Evolutionary conservation across 148 eudicot genomes (phyloP).

Genomic region (Amaranthus hypochondriacus): DNA sequence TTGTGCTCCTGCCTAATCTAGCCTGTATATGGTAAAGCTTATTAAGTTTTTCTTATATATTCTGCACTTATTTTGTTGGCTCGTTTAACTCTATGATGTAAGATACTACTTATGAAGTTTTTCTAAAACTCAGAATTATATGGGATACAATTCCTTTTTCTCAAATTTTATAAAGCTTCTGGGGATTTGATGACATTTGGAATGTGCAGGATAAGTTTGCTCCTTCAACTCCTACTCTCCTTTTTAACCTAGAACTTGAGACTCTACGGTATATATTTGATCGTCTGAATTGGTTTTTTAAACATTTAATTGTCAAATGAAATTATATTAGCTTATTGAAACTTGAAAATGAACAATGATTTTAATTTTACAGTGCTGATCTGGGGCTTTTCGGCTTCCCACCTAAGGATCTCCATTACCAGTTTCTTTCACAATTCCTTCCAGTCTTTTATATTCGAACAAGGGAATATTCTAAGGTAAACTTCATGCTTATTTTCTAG

Average conservation of each 20-base stretch:
- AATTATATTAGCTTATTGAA: constrained; percentile 7
- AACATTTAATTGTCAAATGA: constrained; percentile 8
- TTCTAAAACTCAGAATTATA: too few species aligned
- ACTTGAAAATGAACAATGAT: background rate
- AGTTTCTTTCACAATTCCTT: constrained; percentile 86
- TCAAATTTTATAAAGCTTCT: background rate
- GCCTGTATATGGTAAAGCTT: too few species aligned
- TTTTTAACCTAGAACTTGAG: constrained; percentile 94
- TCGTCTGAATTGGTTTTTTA: constrained; percentile 2
- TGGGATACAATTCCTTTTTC: too few species aligned
- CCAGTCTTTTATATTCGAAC: constrained; percentile 90
- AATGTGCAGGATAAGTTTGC: constrained; percentile 81
- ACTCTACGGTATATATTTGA: constrained; percentile 66
- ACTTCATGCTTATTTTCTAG: constrained; percentile 4
- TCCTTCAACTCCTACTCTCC: constrained; percentile 71
- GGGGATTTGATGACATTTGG: background rate
- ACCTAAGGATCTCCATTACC: constrained; percentile 79
- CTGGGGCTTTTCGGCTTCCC: constrained; percentile 95
- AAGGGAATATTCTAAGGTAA: constrained; percentile 97
- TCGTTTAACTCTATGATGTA: too few species aligned
- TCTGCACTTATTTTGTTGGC: too few species aligned
- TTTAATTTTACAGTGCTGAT: constrained; percentile 65
- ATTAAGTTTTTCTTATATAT: too few species aligned
- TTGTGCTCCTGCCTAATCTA: too few species aligned
- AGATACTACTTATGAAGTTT: too few species aligned